Base-by-base conservation (phyloP, 768 basidiomycete species). In the Suillus tomentosus region DNA sequence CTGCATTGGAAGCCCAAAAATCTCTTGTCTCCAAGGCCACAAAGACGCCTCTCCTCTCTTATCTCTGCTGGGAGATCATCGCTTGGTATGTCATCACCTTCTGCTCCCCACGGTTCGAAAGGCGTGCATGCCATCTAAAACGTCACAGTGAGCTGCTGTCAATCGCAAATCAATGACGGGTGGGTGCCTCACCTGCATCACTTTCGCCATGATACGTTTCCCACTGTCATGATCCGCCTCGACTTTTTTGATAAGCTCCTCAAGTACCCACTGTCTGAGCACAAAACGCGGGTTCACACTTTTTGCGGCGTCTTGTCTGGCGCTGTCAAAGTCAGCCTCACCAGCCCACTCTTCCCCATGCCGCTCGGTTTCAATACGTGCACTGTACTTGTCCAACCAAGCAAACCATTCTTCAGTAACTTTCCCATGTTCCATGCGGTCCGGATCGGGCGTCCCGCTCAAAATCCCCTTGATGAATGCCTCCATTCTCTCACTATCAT, bases 1-100 rank as follows among this genome's bases (percentile, higher is more conserved):
- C 93, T 95, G 74, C 95, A 97, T 74, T 96, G 94, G 78, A 96
- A 95, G 1, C 95, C 95, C 42, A 96, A 77, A 85, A 94, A 82
- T 66, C 77, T 83, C 74, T 79, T 85, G 51, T 87, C 87, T 9
- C 95, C 95, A 60, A 94, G 78, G 14, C 88, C 86, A 74, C 95
- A 97, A 67, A 86, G 86, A 66, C 90, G 80, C 63, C 86, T 79
- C 72, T 94, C 94, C 68, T 94, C 90, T 72, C 63, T 81, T 60
- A 83, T 81, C 72, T 91, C 90, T 5, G 80, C 79, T 66, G 79
- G 81, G 19, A 92, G 71, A 57, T 82, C 79, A 4, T 74, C 74
- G 19, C 85, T 84, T 0, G 78, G 67, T 37, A 65, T 70, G 3
- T 79, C 76, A 5, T 81, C 79, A 37, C 79, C 85, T 72, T 94